Base-by-base conservation (phyloP, 2,329 filamentous ascomycete genomes). In the Fusarium penzigii region DNA sequence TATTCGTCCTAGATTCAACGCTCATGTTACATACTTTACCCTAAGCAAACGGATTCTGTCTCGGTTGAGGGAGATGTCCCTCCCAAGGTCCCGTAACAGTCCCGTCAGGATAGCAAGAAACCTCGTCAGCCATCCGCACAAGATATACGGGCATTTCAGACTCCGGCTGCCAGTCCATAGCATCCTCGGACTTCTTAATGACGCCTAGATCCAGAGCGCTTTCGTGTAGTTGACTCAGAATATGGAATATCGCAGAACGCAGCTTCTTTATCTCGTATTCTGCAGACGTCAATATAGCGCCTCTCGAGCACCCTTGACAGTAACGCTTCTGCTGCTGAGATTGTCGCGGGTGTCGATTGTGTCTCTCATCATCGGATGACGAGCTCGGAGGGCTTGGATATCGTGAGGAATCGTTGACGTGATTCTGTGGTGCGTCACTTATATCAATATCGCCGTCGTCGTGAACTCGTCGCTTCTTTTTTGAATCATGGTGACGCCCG, bases 101-200 rank as follows among this genome's bases (percentile, higher is more conserved):
- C 9, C 36, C 45, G 6, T 49, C 39, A 13, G 38, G 47, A 49
- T 59, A 59, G 2, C 42, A 59, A 12, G 49, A 48, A n/a, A 53
- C 20, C 44, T 61, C 52, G 3, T 51, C 43, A 9, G 2, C 13
- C 17, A 16, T 48, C 3, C 46, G 43, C 8, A 61, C 55, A n/a
- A 61, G 12, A 39, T 52, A 44, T 3, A 61, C 53, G n/a, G 25
- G 46, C 2, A 17, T 61, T 2, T 48, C 51, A 4, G 49, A 56
- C 25, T 59, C 56, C 6, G 56, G 40, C 17, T 61, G 56, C 53
- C 58, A 61, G 17, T 55, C 58, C 53, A 61, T 62, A 9, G 29
- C 44, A n/a, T 57, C 55, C 5, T 52, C 36, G n/a, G 45, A 43
- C 5, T 53, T 49, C 29, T 14, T 32, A 2, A 20, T 17, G 5